phyloP scores from a whole-genome alignment of 108 stramenopile species.

The Conticribra weissflogii region DNA sequence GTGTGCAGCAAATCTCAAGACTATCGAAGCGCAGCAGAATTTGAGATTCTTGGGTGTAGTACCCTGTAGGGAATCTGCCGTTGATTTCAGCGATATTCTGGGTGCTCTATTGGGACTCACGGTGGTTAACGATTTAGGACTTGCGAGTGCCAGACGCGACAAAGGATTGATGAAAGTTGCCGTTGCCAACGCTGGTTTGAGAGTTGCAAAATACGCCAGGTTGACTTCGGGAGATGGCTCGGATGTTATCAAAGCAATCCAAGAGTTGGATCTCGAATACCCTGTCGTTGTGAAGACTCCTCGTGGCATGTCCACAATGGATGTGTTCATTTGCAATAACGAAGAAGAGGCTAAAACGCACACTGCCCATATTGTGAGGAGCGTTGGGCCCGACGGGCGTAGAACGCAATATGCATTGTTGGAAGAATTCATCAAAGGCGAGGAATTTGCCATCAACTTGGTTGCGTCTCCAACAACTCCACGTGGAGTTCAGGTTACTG shows the following conservation, averaged over 20 bases:
- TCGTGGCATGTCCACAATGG: conserved; percentile 53
- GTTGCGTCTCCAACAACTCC: conserved; percentile 56
- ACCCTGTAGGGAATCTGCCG: conserved; percentile 54
- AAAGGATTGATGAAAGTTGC: conserved; percentile 70
- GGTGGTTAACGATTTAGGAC: conserved; percentile 58
- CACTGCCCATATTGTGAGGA: conserved; percentile 50
- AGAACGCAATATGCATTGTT: conserved; percentile 57
- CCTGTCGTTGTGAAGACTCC: conserved; percentile 69
- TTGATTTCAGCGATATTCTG: conserved; percentile 57
- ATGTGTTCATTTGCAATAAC: conserved; percentile 62
- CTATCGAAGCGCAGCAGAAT: conserved; percentile 64
- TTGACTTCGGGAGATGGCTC: conserved; percentile 47
- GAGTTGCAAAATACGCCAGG: conserved; percentile 62
- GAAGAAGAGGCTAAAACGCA: conserved; percentile 43
- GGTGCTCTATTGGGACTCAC: conserved; percentile 53
- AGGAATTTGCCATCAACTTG: conserved; percentile 62
- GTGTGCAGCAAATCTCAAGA: conserved; percentile 59
- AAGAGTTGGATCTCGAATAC: conserved; percentile 56
- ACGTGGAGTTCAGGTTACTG: conserved; percentile 59
- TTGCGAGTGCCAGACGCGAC: conserved; percentile 56
- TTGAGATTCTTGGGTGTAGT: conserved; percentile 56
- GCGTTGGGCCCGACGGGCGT: conserved; percentile 59
- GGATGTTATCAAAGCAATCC: conserved; percentile 47
- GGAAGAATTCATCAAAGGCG: conserved; percentile 61
- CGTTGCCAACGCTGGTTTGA: conserved; percentile 62